A percentile compares a stretch with the other conserved stretches of the same genome.
Evolutionary conservation across 192 early-diverging fungal species (phyloP).

Genomic region (Backusella westeae): DNA sequence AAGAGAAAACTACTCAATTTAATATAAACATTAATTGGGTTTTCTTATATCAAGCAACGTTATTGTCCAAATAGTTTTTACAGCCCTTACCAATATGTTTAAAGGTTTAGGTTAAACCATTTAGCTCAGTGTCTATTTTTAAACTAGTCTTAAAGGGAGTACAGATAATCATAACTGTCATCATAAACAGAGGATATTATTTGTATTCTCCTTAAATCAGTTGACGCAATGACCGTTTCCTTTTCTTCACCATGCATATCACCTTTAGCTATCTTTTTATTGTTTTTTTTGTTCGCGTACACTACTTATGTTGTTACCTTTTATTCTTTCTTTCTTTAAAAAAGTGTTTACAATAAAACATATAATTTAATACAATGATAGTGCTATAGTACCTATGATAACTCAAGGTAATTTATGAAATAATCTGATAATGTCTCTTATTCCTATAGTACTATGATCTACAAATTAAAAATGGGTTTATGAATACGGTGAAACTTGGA

Average conservation of each 20-base stretch:
- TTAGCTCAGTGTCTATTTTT: neutral
- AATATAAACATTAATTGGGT: neutral
- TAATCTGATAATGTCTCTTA: neutral
- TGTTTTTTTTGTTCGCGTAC: neutral
- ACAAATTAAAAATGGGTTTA: neutral
- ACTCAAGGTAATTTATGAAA: neutral
- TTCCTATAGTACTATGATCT: neutral
- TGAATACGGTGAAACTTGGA: neutral
- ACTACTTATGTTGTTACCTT: neutral
- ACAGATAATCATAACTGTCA: neutral
- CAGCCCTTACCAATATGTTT: neutral
- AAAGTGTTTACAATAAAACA: neutral
- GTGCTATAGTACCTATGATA: neutral
- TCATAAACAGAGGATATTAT: neutral
- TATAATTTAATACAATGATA: neutral
- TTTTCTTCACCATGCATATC: slow-evolving; percentile 1
- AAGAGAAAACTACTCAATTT: neutral
- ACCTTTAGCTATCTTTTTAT: neutral
- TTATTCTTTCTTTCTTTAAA: neutral
- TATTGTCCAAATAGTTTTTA: neutral
- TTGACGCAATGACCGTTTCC: neutral
- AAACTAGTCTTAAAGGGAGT: neutral
- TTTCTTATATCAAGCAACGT: neutral
- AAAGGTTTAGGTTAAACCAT: neutral
- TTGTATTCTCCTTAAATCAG: neutral